Evolutionary conservation across 2,329 filamentous ascomycete genomes (phyloP), one percentile per base, ranked within the genome.

Genomic region (Fusarium pininemorale): DNA sequence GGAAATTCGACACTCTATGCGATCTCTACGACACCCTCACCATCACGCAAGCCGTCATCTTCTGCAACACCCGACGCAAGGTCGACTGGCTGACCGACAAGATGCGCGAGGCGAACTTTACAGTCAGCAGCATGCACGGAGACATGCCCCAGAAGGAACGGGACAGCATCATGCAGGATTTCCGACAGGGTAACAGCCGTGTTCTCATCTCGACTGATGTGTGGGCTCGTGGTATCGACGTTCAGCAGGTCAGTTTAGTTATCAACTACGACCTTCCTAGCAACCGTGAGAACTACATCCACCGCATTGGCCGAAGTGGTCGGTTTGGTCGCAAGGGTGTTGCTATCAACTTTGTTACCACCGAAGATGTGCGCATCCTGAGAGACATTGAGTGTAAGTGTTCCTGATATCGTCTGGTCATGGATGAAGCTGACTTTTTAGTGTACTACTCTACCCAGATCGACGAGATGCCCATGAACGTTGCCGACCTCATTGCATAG

Each of bases 221-320:
- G 50, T 97, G 96, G 95, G 96, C 96, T 65, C 93, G 96, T 82
- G 96, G 96, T 86, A 99, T 99, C 84, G 96, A 99, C 81, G 96
- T 99, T 56, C 96, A 99, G 85, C 96, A 99, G 84, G 96, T 99
- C 79, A 97, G 94, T 70, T 87, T 99, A 80, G 96, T 99, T 72
- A 99, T 99, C 88, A 99, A 99, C 87, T 99, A 99, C 84, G 96
- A 99, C 82, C 88, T 99, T 68, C 96, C 96, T 7, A 96, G 93
- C 85, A 98, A 99, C 85, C 95, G 96, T 89, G 96, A 99, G 86
- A 99, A 99, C 87, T 99, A 99, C 85, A 98, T 99, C 84, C 96
- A 99, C 87, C 93, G 96, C 78, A 99, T 99, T 79, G 96, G 96
- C 82, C 92, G 96, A 82, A 96, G 94, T 82, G 96, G 96, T 78